Evolutionary conservation across 768 basidiomycete species (phyloP).

Genomic region (Phlegmacium glaucopus): DNA sequence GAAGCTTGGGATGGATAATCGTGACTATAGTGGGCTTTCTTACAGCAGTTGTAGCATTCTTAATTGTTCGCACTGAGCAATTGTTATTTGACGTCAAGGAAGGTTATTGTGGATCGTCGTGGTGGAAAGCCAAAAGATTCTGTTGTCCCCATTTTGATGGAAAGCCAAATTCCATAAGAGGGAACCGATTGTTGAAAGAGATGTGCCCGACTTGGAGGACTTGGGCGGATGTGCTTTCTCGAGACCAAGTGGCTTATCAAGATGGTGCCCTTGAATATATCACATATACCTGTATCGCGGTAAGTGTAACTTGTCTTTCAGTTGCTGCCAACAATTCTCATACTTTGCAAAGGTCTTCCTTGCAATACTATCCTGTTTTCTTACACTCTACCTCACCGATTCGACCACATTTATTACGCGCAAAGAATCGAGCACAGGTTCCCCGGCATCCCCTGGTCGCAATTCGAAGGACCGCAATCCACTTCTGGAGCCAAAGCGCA

Average conservation of each 20-base stretch:
- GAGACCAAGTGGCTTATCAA: conserved; percentile 31
- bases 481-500: conserved; percentile 42
- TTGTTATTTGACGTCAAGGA: conserved; percentile 92
- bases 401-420: conserved; percentile 86
- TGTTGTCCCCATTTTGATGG: conserved; percentile 61
- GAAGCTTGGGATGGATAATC: conserved; percentile 83
- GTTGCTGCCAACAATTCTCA: background rate
- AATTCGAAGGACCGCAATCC: conserved; percentile 35
- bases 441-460: conserved; percentile 32
- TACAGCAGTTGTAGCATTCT: conserved; percentile 82
- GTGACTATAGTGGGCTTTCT: conserved; percentile 87
- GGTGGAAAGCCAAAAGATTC: conserved; percentile 76
- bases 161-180: conserved; percentile 2
- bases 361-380: conserved; percentile 66
- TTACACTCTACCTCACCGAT: conserved; percentile 85
- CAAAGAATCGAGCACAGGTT: conserved; percentile 75
- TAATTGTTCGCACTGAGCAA: conserved; percentile 83
- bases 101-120: conserved; percentile 71
- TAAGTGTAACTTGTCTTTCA: conserved; percentile 35
- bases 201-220: conserved; percentile 67
- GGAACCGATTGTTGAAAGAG: conserved; percentile 21
- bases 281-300: conserved; percentile 74
- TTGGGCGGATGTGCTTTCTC: conserved; percentile 63
- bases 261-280: conserved; percentile 57
- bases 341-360: conserved; percentile 31